A percentile compares a stretch with the other conserved stretches of the same genome.
Evolutionary conservation across 306 rosid species (phyloP).

Genomic region (Corylus americana): DNA sequence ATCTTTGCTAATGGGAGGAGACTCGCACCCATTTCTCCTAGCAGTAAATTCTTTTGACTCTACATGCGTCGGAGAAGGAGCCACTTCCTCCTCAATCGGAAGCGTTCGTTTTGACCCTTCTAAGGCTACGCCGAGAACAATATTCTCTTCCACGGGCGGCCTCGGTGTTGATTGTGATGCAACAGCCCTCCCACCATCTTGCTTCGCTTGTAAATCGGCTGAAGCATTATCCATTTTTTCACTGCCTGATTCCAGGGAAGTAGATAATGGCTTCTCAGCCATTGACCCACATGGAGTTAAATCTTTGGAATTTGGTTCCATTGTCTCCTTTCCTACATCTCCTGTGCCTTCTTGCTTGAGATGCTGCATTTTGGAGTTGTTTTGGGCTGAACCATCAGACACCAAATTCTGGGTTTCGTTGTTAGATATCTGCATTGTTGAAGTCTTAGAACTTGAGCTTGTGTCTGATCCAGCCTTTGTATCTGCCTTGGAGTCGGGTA

Average conservation of each 20-base stretch:
- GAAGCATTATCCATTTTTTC: conserved; percentile 44
- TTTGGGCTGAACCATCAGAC: conserved; percentile 44
- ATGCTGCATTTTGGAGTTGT: conserved; percentile 42
- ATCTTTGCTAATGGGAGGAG: conserved; percentile 52
- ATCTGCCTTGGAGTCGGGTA: conserved; percentile 36
- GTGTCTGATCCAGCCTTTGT: conserved; percentile 32
- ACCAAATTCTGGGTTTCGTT: conserved; percentile 30
- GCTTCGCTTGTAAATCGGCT: conserved; percentile 49
- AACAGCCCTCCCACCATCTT: conserved; percentile 56
- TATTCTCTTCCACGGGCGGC: conserved; percentile 76
- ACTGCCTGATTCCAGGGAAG: conserved; percentile 37
- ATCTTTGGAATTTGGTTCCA: conserved; percentile 38
- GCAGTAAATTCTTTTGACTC: conserved; percentile 71
- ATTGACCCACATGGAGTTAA: conserved; percentile 22
- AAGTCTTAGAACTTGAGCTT: conserved; percentile 36
- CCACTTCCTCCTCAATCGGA: conserved; percentile 74
- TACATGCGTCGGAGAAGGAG: conserved; percentile 32
- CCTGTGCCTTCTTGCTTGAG: conserved; percentile 47
- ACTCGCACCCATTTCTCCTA: conserved; percentile 49
- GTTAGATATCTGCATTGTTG: conserved; percentile 42
- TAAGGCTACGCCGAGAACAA: conserved; percentile 91
- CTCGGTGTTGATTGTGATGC: conserved; percentile 37
- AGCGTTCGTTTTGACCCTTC: conserved; percentile 95
- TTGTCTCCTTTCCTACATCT: conserved; percentile 46
- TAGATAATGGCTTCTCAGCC: conserved; percentile 35